Percentiles rank a stretch among this genome's conserved stretches.
Evolutionary conservation across 1,139 yeast genomes (phyloP).

Genomic region (Candida dubliniensis): DNA sequence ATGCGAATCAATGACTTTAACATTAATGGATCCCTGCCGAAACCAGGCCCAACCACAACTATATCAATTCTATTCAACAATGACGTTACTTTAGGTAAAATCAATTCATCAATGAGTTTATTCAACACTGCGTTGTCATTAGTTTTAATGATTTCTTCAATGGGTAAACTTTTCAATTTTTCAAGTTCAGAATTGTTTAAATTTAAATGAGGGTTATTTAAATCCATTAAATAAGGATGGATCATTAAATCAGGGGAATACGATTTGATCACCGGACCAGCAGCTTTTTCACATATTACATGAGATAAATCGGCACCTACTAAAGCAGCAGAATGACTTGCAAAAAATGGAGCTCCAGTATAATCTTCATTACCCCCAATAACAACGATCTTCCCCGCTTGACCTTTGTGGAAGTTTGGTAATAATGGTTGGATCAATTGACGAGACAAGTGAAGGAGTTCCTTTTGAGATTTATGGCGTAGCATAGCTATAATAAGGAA

Average conservation of each 20-base stretch:
- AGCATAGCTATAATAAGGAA: conserved; percentile 18
- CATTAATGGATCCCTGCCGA: conserved; percentile 80
- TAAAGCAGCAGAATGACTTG: conserved; percentile 80
- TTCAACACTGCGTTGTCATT: conserved; percentile 22
- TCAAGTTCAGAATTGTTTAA: conserved; percentile 18
- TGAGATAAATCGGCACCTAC: conserved; percentile 91
- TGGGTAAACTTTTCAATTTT: conserved; percentile 15
- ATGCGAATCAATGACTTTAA: conserved; percentile 57
- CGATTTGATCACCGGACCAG: conserved; percentile 78
- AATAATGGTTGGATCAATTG: conserved; percentile 74
- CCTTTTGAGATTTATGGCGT: conserved; percentile 39
- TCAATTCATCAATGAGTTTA: conserved; percentile 36
- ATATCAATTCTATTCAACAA: conserved; percentile 72
- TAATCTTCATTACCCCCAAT: conserved; percentile 95
- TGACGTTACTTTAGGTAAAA: conserved; percentile 55
- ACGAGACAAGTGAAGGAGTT: conserved; percentile 49
- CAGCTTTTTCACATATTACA: conserved; percentile 74
- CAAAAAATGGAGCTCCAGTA: conserved; percentile 95
- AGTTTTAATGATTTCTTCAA: conserved; percentile 22
- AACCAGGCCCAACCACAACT: conserved; percentile 89
- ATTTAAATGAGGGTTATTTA: conserved; percentile 21
- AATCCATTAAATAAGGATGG: conserved; percentile 73
- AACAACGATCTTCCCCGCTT: conserved; percentile 83
- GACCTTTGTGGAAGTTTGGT: conserved; percentile 82
- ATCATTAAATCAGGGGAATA: conserved; percentile 96